Conservation (phyloP, 441 rosid genomes). For the Gossypium davidsonii region DNA sequence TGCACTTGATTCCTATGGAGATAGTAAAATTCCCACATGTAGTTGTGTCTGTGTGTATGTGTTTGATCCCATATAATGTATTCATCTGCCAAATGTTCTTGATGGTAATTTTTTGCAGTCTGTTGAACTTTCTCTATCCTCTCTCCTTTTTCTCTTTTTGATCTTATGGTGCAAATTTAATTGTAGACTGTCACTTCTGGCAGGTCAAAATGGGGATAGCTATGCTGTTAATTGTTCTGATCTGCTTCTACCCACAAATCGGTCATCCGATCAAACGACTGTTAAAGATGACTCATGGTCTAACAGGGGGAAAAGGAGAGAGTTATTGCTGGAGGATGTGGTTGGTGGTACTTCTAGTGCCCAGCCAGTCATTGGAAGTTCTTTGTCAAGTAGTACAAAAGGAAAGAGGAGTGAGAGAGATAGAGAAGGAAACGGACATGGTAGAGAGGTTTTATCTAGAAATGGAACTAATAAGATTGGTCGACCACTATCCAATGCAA, state of each 20-base stretch:
- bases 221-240: constrained; percentile 42
- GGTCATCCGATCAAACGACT: constrained; percentile 36
- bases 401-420: constrained; percentile 98
- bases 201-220: constrained; percentile 48
- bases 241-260: constrained; percentile 39
- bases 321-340: constrained; percentile 81
- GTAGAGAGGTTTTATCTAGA: constrained; percentile 59
- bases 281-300: constrained; percentile 67
- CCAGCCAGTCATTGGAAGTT: constrained; percentile 47
- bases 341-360: constrained; percentile 39
- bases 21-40: neutral
- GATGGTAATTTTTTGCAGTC: constrained; percentile 5
- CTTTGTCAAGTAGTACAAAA: constrained; percentile 70
- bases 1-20: constrained; percentile 16
- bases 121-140: neutral
- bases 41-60: neutral
- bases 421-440: constrained; percentile 86
- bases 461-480: constrained; percentile 70
- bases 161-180: neutral
- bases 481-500: constrained; percentile 68
- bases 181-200: constrained; percentile 19
- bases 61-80: constrained; percentile 5
- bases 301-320: constrained; percentile 81
- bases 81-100: constrained; percentile 6
- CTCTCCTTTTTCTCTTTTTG: neutral